These are phyloP conservation scores for Mucor racemosus DNA, from an alignment of 371 early-diverging fungal genomes.

Conservation along the genomic window DNA sequence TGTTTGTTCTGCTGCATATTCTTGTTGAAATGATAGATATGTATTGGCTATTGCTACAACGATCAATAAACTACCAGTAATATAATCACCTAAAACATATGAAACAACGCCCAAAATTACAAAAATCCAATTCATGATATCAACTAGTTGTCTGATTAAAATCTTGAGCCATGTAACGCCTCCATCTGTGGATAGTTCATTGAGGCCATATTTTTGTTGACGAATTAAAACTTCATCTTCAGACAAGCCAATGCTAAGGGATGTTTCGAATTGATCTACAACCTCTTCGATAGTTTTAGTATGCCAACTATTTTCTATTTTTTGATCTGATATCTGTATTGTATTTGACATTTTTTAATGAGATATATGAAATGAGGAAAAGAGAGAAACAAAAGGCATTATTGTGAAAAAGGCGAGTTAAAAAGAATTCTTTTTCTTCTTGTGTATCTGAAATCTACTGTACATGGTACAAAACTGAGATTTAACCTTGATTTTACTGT, in stretches of 20 bases:
- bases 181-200: slow-evolving; percentile 67
- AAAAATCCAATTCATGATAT: slow-evolving; percentile 85
- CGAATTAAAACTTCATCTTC: slow-evolving; percentile 56
- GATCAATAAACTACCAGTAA: slow-evolving; percentile 72
- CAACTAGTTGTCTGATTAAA: slow-evolving; percentile 77
- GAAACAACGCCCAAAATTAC: slow-evolving; percentile 66
- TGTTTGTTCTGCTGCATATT: slow-evolving; percentile 87
- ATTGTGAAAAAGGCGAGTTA: not conserved
- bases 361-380: not conserved
- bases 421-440: not conserved
- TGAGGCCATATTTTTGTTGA: slow-evolving; percentile 68
- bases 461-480: not conserved
- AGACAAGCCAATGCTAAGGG: slow-evolving; percentile 59
- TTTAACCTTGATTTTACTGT: not conserved
- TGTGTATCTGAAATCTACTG: not conserved
- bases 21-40: slow-evolving; percentile 85
- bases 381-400: not conserved
- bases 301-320: slow-evolving; percentile 3
- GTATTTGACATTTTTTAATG: not conserved
- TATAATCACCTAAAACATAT: slow-evolving; percentile 61
- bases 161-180: slow-evolving; percentile 72
- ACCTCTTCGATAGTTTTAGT: slow-evolving; percentile 11
- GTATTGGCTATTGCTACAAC: slow-evolving; percentile 80
- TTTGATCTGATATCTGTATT: not conserved
- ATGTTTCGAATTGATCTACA: slow-evolving; percentile 8